Evolutionary conservation across 148 eudicot genomes (phyloP).

Genomic region (Chenopodium berlandieri): DNA sequence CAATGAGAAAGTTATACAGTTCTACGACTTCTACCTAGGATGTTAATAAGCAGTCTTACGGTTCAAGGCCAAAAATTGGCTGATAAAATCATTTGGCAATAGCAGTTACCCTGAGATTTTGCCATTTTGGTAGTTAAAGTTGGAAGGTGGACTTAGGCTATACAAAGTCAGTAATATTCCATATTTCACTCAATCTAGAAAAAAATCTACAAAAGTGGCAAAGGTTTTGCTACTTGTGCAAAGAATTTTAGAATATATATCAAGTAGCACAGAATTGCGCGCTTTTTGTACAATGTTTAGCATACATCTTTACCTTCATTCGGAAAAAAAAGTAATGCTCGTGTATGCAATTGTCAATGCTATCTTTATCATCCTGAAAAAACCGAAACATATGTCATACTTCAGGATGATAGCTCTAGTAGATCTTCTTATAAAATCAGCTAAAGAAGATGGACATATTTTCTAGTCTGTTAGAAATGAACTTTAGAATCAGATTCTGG

Average conservation of each 20-base stretch:
- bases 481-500: neutral
- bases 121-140: neutral
- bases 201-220: neutral
- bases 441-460: neutral
- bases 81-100: too few relatives aligned
- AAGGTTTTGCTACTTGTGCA: neutral
- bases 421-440: neutral
- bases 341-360: neutral
- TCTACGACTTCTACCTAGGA: too few relatives aligned
- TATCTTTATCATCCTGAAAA: too few relatives aligned
- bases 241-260: neutral
- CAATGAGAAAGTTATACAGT: too few relatives aligned
- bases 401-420: neutral
- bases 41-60: too few relatives aligned
- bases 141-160: neutral
- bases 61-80: too few relatives aligned
- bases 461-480: neutral
- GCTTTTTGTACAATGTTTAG: neutral
- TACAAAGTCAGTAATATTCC: neutral
- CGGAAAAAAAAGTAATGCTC: neutral
- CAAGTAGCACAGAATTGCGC: neutral
- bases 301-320: neutral
- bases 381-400: neutral
- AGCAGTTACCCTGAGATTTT: neutral
- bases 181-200: neutral